These are phyloP conservation scores for Tinospora cordifolia DNA, from an alignment of 164 flowering plant species.

Conservation along the genomic window DNA sequence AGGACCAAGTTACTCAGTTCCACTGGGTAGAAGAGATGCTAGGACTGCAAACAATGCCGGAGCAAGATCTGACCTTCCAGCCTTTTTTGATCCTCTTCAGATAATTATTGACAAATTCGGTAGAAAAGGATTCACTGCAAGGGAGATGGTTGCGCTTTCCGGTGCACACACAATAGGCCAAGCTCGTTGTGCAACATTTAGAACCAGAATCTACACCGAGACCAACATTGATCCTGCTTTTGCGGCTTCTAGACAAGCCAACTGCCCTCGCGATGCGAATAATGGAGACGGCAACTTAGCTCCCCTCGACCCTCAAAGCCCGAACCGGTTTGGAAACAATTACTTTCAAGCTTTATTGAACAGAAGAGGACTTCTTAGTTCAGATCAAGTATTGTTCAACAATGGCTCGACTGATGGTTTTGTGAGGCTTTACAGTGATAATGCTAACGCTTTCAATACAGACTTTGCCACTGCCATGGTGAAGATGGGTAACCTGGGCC, in stretches of 20 bases:
- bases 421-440: conserved; percentile 14
- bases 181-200: conserved; percentile 24
- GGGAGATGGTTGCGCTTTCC: conserved; percentile 41
- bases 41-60: conserved; percentile 24
- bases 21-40: conserved; percentile 40
- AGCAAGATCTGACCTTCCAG: conserved; percentile 30
- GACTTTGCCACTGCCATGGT: conserved; percentile 31
- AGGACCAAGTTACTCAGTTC: conserved; percentile 34
- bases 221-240: conserved; percentile 30
- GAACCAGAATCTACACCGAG: conserved; percentile 31
- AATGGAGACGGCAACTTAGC: conserved; percentile 24
- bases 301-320: conserved; percentile 29
- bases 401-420: conserved; percentile 20
- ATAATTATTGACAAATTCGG: conserved; percentile 19
- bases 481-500: conserved; percentile 28
- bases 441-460: conserved; percentile 8
- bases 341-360: conserved; percentile 25
- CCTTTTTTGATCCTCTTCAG: conserved; percentile 15
- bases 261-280: conserved; percentile 19
- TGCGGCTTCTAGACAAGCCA: conserved; percentile 16
- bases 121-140: conserved; percentile 23
- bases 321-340: conserved; percentile 22
- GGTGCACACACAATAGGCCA: conserved; percentile 47
- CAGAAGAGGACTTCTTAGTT: conserved; percentile 28
- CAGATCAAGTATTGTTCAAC: conserved; percentile 33